Evolutionary conservation across 2,329 filamentous ascomycete genomes (phyloP).

Genomic region (Elsinoe arachidis): DNA sequence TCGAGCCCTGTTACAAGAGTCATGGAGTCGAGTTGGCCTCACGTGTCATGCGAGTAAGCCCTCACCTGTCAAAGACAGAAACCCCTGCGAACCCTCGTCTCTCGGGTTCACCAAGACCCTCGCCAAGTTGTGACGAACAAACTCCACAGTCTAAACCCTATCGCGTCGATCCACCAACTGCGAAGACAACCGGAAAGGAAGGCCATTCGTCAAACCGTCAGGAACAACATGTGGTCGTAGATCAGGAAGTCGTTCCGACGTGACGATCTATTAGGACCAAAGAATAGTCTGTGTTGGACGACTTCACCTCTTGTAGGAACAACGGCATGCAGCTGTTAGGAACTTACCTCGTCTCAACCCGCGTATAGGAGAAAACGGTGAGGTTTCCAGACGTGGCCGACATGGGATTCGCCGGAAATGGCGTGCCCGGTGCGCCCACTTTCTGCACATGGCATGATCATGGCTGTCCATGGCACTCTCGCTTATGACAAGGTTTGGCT

Average conservation of each 20-base stretch:
- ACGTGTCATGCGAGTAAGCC: neutral
- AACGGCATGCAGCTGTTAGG: neutral
- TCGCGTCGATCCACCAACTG: neutral
- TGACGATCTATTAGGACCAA: neutral
- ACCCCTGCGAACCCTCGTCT: neutral
- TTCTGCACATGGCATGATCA: no score
- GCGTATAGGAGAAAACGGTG: neutral
- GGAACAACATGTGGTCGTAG: slow-evolving; percentile 7
- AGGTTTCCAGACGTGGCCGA: neutral
- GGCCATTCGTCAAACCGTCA: neutral
- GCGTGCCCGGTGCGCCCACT: neutral
- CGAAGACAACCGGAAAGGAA: neutral
- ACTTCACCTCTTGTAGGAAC: neutral
- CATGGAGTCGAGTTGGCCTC: no score
- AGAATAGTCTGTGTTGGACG: neutral
- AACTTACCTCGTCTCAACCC: no score
- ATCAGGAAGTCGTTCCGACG: neutral
- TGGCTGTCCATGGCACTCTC: neutral
- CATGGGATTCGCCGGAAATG: neutral
- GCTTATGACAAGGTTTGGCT: neutral
- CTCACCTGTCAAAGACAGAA: neutral
- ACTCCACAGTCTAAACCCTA: neutral
- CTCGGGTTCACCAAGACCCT: neutral
- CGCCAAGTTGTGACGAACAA: neutral
- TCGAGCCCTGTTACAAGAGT: no score